Conservation (phyloP, 164 flowering plant genomes). For the Amborella trichopoda region DNA sequence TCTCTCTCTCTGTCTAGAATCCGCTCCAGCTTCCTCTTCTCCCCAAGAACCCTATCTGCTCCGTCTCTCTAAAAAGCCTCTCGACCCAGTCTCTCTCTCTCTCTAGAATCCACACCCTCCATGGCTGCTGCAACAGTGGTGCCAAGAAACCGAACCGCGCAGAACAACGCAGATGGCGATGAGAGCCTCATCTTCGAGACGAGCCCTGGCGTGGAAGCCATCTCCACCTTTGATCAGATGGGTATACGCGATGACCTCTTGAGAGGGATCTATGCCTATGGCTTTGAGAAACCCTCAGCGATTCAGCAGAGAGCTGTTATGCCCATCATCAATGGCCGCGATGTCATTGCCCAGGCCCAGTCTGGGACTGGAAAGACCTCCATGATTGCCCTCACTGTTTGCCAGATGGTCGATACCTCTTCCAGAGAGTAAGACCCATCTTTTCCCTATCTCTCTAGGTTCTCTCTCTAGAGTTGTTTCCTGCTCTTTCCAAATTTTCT, state of each 20-base stretch:
- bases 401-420: conserved; percentile 71
- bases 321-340: conserved; percentile 83
- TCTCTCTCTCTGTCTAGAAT: too few species aligned
- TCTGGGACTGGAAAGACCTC: conserved; percentile 95
- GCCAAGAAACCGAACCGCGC: conserved; percentile 29
- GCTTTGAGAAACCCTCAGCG: conserved; percentile 92
- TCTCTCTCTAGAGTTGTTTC: not conserved
- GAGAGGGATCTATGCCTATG: conserved; percentile 72
- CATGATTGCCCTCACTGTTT: conserved; percentile 90
- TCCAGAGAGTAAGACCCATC: conserved; percentile 41
- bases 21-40: too few species aligned
- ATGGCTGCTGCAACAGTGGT: conserved; percentile 25
- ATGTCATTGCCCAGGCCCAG: conserved; percentile 95
- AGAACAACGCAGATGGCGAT: conserved; percentile 23
- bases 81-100: not conserved
- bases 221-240: conserved; percentile 70
- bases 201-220: conserved; percentile 63
- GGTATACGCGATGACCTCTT: conserved; percentile 69
- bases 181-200: conserved; percentile 68
- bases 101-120: not conserved
- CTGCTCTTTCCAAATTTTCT: too few species aligned
- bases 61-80: not conserved
- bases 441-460: too few species aligned
- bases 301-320: conserved; percentile 84
- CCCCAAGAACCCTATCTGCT: too few species aligned